Evolutionary conservation across 1,284 basidiomycete genomes (phyloP), one percentile per base, ranked within the genome.

Genomic region (Cryptococcus sp.): DNA sequence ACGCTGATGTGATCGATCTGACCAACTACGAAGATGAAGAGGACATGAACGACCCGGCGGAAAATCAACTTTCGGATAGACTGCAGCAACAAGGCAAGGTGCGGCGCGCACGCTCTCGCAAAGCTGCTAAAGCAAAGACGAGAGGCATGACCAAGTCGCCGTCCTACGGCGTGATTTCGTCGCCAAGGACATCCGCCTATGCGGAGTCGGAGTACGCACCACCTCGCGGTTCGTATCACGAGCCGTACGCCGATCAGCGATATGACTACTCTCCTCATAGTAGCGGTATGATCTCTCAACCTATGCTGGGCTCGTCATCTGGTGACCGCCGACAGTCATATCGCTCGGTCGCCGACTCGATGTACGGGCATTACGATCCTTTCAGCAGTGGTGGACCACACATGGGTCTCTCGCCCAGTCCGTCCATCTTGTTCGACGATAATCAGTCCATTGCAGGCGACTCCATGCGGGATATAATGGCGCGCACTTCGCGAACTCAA

Each of bases 11-110:
- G 0, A 78, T 88, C 17, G 89, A 91, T 65, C 79, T 89, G 54
- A 91, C 89, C 7, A 88, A 91, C 66, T 93, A 89, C 66, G 89
- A 91, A 61, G 89, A 88, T 25, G 88, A 93, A 61, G 83, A 89
- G 60, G 87, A 90, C 66, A 80, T 83, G 27, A 81, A 91, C 62
- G 83, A 89, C 61, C 84, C 85, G 0, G 86, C 84, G 19, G 89
- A 93, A 70, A 79, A 79, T 20, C 79, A 81, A 64, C 81, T 93
- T 41, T 88, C 84, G 57, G 78, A 80, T 47, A 80, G 80, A 41
- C 80, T 93, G 39, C 83, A 83, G 67, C 85, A 85, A 63, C 85
- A 88, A 70, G 90, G 91, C 15, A 85, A 84, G 69, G 64, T 85
- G n/a, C 82, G 86, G 1, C 81, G 90, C 17, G 83, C 84, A 8